Evolutionary conservation across 75 land plant genomes (phyloP).

Genomic region (Isoetes taiwanensis): DNA sequence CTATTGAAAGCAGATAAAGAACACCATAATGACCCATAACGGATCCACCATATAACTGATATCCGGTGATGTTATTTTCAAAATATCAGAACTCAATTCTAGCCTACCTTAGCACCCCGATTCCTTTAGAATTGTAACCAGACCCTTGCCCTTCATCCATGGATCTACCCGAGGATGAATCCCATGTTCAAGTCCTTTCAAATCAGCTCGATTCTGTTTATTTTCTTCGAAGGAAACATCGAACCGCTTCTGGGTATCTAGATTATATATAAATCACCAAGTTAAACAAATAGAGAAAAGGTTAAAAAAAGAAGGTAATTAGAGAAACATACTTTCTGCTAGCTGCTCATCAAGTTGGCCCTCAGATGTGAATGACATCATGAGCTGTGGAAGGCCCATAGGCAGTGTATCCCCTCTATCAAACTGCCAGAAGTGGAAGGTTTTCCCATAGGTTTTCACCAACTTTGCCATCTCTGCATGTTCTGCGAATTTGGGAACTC

Average conservation of each 20-base stretch:
- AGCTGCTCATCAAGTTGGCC: conserved; percentile 55
- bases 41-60: no score
- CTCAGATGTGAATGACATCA: conserved; percentile 70
- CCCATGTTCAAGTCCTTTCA: conserved; percentile 56
- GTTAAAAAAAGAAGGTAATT: no score
- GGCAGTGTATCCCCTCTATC: conserved; percentile 73
- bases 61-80: no score
- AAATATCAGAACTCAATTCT: no score
- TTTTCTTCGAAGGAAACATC: conserved; percentile 36
- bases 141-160: conserved; percentile 40
- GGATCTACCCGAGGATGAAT: conserved; percentile 47
- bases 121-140: conserved; percentile 34
- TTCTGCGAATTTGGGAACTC: conserved; percentile 47
- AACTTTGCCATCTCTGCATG: conserved; percentile 42
- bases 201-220: conserved; percentile 37
- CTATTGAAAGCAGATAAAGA: no score
- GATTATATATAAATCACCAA: no score
- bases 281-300: no score
- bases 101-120: no score
- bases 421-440: conserved; percentile 88
- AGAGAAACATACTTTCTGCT: conserved; percentile 16
- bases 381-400: conserved; percentile 66
- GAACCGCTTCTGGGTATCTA: conserved; percentile 46
- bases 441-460: conserved; percentile 42
- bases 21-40: no score